Evolutionary conservation across 257 asterid species (phyloP).

Genomic region (Nyctanthes arbortristis): DNA sequence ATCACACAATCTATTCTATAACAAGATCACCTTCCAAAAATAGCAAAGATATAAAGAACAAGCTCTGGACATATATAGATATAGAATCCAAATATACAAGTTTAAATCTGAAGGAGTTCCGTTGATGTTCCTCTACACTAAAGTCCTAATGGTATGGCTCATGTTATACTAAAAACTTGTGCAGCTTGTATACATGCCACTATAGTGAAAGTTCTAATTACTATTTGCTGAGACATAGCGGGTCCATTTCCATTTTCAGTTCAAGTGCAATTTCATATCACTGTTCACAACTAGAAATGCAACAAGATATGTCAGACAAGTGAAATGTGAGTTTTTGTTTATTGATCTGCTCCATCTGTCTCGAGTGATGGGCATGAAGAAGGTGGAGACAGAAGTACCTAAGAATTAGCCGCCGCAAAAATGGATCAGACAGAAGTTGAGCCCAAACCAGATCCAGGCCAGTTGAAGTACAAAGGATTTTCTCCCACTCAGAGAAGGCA

Average conservation of each 20-base stretch:
- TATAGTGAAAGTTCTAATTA: slow-evolving; percentile 13
- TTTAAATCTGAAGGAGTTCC: background rate
- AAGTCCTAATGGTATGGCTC: background rate
- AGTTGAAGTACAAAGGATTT: slow-evolving; percentile 76
- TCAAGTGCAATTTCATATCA: background rate
- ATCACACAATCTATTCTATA: too few relatives aligned
- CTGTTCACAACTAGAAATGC: background rate
- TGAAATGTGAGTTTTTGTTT: background rate
- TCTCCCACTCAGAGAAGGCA: slow-evolving; percentile 92
- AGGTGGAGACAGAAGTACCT: slow-evolving; percentile 52
- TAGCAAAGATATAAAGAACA: too few relatives aligned
- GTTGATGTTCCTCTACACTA: background rate
- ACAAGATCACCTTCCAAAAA: too few relatives aligned
- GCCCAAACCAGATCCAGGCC: slow-evolving; percentile 90
- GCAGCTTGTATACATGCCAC: slow-evolving; percentile 1
- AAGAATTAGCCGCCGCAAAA: slow-evolving; percentile 81
- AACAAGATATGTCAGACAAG: background rate
- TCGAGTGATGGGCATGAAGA: background rate
- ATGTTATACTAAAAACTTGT: background rate
- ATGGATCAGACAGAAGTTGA: slow-evolving; percentile 82
- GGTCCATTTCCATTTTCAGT: background rate
- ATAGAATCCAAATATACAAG: background rate
- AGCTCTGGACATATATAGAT: background rate
- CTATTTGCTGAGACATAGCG: background rate
- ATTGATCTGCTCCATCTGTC: background rate